phyloP scores from a whole-genome alignment of 192 early-diverging fungal species.

The Gamsiella multidivaricata region DNA sequence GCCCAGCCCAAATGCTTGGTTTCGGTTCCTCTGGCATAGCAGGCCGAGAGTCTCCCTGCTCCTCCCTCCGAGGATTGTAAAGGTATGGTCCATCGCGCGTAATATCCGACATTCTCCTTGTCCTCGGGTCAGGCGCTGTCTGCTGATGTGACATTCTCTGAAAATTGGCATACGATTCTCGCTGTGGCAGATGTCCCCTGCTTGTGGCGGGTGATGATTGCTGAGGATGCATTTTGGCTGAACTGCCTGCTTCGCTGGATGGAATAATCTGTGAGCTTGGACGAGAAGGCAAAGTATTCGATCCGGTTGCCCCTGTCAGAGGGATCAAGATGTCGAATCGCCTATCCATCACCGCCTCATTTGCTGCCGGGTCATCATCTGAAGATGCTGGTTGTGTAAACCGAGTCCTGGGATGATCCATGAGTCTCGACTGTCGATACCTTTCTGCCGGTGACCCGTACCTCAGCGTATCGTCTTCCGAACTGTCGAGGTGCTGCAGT shows the following conservation, averaged over 20 bases:
- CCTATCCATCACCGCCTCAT: slow-evolving; percentile 11
- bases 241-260: not conserved
- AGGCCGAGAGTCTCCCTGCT: not conserved
- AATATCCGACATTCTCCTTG: slow-evolving; percentile 50
- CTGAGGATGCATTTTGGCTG: slow-evolving; percentile 7
- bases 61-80: slow-evolving; percentile 14
- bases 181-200: slow-evolving; percentile 4
- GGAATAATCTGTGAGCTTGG: not conserved
- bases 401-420: slow-evolving; percentile 7
- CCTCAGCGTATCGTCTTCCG: slow-evolving; percentile 23
- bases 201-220: not conserved
- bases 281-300: not conserved
- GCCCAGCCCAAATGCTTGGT: slow-evolving; percentile 13
- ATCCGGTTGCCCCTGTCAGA: not conserved
- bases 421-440: slow-evolving; percentile 31
- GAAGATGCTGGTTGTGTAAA: not conserved
- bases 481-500: not conserved
- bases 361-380: not conserved
- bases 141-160: slow-evolving; percentile 47
- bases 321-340: not conserved
- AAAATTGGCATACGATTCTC: slow-evolving; percentile 40
- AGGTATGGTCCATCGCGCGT: slow-evolving; percentile 48
- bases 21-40: not conserved
- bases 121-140: slow-evolving; percentile 18
- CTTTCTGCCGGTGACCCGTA: slow-evolving; percentile 39